Conservation (phyloP, 140 eudicot species). For the Bidens hawaiensis region DNA sequence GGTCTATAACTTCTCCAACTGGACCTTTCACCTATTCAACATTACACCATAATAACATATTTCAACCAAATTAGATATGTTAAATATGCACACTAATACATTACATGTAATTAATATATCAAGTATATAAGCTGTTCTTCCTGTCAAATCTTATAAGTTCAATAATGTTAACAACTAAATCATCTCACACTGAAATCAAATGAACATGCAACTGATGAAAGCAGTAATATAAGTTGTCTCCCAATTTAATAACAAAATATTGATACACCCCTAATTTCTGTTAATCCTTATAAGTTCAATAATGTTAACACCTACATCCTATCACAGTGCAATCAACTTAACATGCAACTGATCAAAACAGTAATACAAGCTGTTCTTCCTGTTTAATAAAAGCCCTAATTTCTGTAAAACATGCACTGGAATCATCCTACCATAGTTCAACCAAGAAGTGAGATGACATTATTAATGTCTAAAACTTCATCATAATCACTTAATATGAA, state of each 20-base stretch:
- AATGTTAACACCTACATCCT: background rate
- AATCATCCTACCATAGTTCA: too few species aligned
- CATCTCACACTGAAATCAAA: background rate
- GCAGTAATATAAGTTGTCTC: background rate
- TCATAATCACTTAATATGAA: background rate
- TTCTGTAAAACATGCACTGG: too few species aligned
- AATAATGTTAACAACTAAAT: background rate
- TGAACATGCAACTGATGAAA: background rate
- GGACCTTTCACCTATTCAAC: conserved; percentile 45
- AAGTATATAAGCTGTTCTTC: background rate
- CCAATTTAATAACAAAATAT: background rate
- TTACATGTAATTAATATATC: background rate
- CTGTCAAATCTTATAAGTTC: background rate
- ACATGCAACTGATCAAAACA: too few species aligned
- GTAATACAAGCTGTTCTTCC: background rate
- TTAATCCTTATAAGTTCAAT: background rate
- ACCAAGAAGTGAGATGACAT: too few species aligned
- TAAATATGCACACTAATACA: background rate
- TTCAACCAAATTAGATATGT: conserved; percentile 1
- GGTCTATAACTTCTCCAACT: conserved; percentile 39
- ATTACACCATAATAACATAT: background rate
- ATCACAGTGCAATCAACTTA: too few species aligned
- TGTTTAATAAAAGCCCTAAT: conserved; percentile 8
- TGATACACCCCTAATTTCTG: conserved; percentile 1
- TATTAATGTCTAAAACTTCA: background rate